These are phyloP conservation scores for Geotrichum bryndzae DNA, from an alignment of 1,139 yeast species.

Conservation along the genomic window DNA sequence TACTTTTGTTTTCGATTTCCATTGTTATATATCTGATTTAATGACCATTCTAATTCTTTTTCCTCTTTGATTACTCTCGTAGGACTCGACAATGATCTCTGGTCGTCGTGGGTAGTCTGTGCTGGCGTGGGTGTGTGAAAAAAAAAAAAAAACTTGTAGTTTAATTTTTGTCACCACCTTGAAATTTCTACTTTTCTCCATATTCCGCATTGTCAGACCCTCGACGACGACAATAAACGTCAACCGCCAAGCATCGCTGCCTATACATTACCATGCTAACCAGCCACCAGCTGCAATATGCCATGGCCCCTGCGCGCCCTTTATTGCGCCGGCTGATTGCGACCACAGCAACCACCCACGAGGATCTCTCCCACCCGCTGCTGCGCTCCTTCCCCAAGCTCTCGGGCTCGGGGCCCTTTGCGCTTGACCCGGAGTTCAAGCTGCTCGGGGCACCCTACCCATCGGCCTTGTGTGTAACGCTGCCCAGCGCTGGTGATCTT, in stretches of 20 bases:
- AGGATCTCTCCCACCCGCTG: not conserved
- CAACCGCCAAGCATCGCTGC: not conserved
- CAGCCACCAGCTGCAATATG: not conserved
- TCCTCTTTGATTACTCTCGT: not conserved
- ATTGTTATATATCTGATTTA: not conserved
- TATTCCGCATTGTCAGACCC: not conserved
- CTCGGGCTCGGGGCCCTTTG: conserved; percentile 14
- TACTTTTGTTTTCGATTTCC: too few species aligned
- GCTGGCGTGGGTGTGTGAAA: too few species aligned
- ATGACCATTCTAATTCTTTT: not conserved
- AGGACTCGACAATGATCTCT: too few species aligned
- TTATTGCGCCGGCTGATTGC: not conserved
- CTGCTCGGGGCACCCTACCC: conserved; percentile 9
- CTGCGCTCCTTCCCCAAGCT: conserved; percentile 1
- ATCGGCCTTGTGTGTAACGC: conserved; percentile 9
- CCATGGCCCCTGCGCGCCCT: not conserved
- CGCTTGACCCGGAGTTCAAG: conserved; percentile 6
- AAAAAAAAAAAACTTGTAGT: not conserved
- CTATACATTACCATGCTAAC: not conserved
- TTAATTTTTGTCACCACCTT: not conserved
- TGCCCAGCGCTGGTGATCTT: conserved; percentile 7
- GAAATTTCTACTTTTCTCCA: not conserved
- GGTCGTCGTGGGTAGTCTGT: not conserved
- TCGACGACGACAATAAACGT: not conserved
- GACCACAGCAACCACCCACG: not conserved